These are phyloP conservation scores for Crepidotus variabilis DNA, from an alignment of 768 basidiomycete genomes.

Conservation along the genomic window DNA sequence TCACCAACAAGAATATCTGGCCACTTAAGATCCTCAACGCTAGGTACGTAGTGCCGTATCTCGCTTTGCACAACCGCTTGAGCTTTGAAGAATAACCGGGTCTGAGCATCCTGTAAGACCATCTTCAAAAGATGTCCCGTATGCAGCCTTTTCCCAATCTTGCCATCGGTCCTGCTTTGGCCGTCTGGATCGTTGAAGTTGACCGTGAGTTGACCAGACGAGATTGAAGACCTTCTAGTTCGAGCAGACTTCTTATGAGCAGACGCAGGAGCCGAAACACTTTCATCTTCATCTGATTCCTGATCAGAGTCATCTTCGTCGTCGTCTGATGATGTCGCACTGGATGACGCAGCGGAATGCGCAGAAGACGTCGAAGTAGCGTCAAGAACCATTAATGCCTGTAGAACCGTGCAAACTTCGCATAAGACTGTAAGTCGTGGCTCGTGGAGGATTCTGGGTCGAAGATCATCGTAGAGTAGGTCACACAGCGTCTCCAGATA, in stretches of 20 bases:
- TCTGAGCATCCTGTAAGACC: constrained; percentile 95
- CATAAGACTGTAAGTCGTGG: constrained; percentile 83
- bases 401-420: constrained; percentile 93
- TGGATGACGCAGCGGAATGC: constrained; percentile 9
- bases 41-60: constrained; percentile 78
- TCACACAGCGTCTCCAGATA: constrained; percentile 93
- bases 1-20: constrained; percentile 76
- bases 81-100: constrained; percentile 92
- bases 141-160: constrained; percentile 41
- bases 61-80: constrained; percentile 89
- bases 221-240: not conserved
- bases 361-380: constrained; percentile 33
- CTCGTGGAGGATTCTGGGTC: constrained; percentile 94
- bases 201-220: constrained; percentile 31
- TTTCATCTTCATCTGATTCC: constrained; percentile 5
- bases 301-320: constrained; percentile 24
- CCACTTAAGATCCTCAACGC: constrained; percentile 78
- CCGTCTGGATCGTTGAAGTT: constrained; percentile 28
- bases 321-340: constrained; percentile 21
- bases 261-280: not conserved
- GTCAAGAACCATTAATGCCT: constrained; percentile 94
- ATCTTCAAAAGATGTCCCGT: constrained; percentile 81
- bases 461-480: constrained; percentile 91
- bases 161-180: constrained; percentile 33
- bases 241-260: not conserved